Conservation (phyloP, 208 protist genomes). For the Trichomonas vaginalis region DNA sequence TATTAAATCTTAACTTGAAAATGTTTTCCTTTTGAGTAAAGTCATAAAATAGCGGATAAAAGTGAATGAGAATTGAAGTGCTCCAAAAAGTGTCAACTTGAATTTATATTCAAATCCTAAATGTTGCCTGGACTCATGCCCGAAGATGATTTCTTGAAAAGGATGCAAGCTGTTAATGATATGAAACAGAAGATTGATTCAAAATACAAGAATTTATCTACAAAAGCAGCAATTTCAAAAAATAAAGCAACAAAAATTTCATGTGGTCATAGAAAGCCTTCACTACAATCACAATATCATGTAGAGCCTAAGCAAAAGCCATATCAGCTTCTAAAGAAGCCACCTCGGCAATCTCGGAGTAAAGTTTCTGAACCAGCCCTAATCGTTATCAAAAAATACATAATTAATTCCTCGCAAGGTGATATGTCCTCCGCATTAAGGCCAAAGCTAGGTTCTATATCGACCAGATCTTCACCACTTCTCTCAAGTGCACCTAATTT, state of each 20-base stretch:
- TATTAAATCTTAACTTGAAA: too few relatives aligned
- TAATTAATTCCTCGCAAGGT: not conserved
- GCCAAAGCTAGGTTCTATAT: not conserved
- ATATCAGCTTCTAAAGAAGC: not conserved
- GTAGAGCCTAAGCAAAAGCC: not conserved
- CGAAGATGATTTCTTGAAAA: not conserved
- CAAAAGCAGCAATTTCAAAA: not conserved
- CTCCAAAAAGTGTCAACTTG: too few relatives aligned
- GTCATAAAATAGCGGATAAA: too few relatives aligned
- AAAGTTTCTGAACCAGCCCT: not conserved
- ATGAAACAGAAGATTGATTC: not conserved
- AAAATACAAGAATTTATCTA: not conserved
- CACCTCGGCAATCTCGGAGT: not conserved
- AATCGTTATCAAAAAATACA: not conserved
- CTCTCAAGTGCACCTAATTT: not conserved
- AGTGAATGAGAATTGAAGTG: too few relatives aligned
- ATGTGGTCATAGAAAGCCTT: not conserved
- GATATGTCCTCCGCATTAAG: not conserved
- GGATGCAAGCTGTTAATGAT: not conserved
- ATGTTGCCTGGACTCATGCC: not conserved
- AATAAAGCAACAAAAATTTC: not conserved
- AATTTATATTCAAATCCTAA: too few relatives aligned
- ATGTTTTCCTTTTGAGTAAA: too few relatives aligned
- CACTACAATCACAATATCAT: not conserved
- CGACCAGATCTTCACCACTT: not conserved